phyloP scores from a whole-genome alignment of 192 early-diverging fungal genomes.

The Paraglomus brasilianum region DNA sequence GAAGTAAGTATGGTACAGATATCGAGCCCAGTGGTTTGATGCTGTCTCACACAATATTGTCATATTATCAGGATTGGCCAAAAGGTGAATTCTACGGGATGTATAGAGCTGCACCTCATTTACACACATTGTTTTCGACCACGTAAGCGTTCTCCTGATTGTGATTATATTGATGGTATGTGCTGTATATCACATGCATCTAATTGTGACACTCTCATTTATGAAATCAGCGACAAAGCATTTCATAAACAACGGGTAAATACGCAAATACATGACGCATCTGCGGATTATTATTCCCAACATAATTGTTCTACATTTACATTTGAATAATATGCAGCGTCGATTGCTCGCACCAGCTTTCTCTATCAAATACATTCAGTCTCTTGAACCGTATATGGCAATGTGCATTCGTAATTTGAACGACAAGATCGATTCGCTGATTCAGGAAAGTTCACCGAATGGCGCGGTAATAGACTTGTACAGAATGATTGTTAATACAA shows the following conservation, averaged over 20 bases:
- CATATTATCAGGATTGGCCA: neutral
- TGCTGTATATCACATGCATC: too few relatives aligned
- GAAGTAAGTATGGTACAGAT: too few relatives aligned
- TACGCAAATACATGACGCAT: neutral
- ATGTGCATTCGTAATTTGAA: too few relatives aligned
- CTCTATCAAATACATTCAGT: slow-evolving; percentile 40
- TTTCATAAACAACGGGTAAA: slow-evolving; percentile 20
- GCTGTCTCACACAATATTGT: neutral
- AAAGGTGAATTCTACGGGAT: neutral
- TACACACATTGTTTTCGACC: slow-evolving; percentile 1
- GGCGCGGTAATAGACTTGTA: neutral
- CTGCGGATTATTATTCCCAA: too few relatives aligned
- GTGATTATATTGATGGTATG: too few relatives aligned
- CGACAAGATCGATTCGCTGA: too few relatives aligned
- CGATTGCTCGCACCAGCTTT: slow-evolving; percentile 55
- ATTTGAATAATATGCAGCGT: slow-evolving; percentile 41
- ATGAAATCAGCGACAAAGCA: slow-evolving; percentile 1
- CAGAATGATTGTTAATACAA: neutral
- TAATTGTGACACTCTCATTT: too few relatives aligned
- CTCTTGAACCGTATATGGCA: too few relatives aligned
- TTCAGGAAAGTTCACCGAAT: neutral
- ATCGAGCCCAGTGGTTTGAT: too few relatives aligned
- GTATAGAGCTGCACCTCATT: neutral
- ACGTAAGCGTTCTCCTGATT: neutral
- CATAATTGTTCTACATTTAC: too few relatives aligned